A percentile compares a stretch with the other conserved stretches of the same genome.
Evolutionary conservation across 2,329 filamentous ascomycete species (phyloP).

Genomic region (Salinomyces thailandicus): DNA sequence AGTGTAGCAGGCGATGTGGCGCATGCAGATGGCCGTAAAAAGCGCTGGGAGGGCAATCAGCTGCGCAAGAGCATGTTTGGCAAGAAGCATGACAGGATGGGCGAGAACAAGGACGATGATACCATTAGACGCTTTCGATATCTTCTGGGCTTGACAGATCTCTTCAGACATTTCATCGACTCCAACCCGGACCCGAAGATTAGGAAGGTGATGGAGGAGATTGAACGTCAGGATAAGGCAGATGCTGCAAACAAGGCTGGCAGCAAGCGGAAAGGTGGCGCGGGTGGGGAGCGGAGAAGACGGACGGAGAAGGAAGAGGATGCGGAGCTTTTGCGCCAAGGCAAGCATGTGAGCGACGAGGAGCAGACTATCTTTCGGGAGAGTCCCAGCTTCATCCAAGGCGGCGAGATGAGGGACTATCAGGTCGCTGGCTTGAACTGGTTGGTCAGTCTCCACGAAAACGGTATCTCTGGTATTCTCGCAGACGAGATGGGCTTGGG

Average conservation of each 20-base stretch:
- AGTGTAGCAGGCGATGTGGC: constrained; percentile 69
- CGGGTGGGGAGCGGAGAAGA: constrained; percentile 64
- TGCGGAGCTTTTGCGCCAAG: constrained; percentile 74
- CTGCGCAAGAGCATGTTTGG: constrained; percentile 86
- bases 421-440: constrained; percentile 93
- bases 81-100: constrained; percentile 85
- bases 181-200: constrained; percentile 93
- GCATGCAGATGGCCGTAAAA: constrained; percentile 65
- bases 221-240: constrained; percentile 81
- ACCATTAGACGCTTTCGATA: constrained; percentile 91
- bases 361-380: constrained; percentile 88
- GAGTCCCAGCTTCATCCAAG: constrained; percentile 79
- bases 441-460: constrained; percentile 95
- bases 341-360: constrained; percentile 67
- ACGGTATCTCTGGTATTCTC: constrained; percentile 94
- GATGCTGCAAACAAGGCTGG: constrained; percentile 58
- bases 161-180: constrained; percentile 98
- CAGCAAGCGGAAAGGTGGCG: constrained; percentile 71
- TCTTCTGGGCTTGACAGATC: constrained; percentile 82
- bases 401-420: constrained; percentile 86
- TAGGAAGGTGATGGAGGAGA: constrained; percentile 85
- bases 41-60: constrained; percentile 76
- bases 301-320: constrained; percentile 97
- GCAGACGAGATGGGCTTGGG: constrained; percentile 98
- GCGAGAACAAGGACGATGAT: constrained; percentile 95